A percentile compares a stretch with the other conserved stretches of the same genome.
Conservation (phyloP, 2,329 filamentous ascomycete species). For the Penicillium brevicompactum region DNA sequence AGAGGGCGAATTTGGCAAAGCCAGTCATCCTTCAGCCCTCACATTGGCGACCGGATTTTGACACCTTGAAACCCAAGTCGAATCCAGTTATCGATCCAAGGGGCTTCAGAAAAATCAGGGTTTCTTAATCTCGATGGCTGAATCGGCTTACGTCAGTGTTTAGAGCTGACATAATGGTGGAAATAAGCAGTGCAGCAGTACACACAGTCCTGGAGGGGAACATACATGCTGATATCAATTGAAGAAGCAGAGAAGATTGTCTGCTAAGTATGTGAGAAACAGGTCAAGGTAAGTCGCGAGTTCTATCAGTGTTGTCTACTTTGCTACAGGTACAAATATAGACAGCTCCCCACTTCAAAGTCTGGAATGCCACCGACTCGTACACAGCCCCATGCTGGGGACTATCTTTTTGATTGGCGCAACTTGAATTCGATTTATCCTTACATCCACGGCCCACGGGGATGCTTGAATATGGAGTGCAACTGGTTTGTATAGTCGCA, state of each 20-base stretch:
- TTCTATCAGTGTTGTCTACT: too few relatives aligned
- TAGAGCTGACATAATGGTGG: background rate
- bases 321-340: too few relatives aligned
- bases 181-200: too few relatives aligned
- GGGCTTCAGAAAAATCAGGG: background rate
- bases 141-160: background rate
- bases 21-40: constrained; percentile 36
- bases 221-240: background rate
- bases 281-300: background rate
- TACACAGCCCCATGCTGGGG: background rate
- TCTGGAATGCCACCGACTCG: background rate
- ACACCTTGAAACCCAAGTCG: background rate
- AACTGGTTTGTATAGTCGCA: background rate
- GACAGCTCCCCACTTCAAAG: background rate
- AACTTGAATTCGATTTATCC: too few relatives aligned
- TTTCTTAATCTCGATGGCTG: background rate
- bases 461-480: too few relatives aligned
- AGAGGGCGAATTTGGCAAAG: constrained; percentile 33
- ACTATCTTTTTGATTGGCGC: background rate
- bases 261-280: too few relatives aligned
- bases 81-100: background rate
- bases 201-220: too few relatives aligned
- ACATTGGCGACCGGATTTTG: constrained; percentile 29
- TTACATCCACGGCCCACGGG: too few relatives aligned
- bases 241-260: too few relatives aligned